Conservation (phyloP, 768 basidiomycete species). For the Cantharellus anzutake region DNA sequence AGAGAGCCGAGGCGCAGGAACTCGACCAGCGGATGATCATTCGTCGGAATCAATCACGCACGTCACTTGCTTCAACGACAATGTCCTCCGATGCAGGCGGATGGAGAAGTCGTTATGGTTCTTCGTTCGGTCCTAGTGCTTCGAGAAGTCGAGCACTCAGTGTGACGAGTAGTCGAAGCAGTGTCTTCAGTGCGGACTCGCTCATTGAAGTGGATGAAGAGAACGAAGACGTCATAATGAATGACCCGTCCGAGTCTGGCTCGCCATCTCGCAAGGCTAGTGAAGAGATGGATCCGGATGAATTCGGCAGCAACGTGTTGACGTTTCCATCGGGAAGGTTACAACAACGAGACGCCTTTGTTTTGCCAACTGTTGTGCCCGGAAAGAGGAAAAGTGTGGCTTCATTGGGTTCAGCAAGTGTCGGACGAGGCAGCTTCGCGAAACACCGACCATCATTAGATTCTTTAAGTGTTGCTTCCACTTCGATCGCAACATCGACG, state of each 20-base stretch:
- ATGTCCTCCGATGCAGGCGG: not conserved
- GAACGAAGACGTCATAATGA: not conserved
- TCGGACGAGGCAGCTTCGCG: no score
- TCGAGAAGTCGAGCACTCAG: not conserved
- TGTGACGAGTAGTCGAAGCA: not conserved
- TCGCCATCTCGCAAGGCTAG: not conserved
- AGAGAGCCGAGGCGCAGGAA: conserved; percentile 40
- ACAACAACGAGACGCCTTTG: not conserved
- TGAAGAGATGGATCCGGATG: not conserved
- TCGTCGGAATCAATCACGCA: conserved; percentile 17
- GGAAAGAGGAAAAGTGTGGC: not conserved
- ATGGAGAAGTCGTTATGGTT: not conserved
- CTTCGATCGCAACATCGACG: no score
- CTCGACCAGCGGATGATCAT: conserved; percentile 66
- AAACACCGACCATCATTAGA: no score
- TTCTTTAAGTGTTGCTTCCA: no score
- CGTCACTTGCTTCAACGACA: not conserved
- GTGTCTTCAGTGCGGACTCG: not conserved
- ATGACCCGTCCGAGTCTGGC: not conserved
- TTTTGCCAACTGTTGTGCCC: not conserved
- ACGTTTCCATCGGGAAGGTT: not conserved
- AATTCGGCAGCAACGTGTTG: not conserved
- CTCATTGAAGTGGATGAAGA: not conserved
- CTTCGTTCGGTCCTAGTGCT: not conserved
- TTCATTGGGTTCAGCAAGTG: no score